A percentile compares a stretch with the other conserved stretches of the same genome.
Evolutionary conservation across 768 basidiomycete genomes (phyloP).

Genomic region (Dentipellis fragilis): DNA sequence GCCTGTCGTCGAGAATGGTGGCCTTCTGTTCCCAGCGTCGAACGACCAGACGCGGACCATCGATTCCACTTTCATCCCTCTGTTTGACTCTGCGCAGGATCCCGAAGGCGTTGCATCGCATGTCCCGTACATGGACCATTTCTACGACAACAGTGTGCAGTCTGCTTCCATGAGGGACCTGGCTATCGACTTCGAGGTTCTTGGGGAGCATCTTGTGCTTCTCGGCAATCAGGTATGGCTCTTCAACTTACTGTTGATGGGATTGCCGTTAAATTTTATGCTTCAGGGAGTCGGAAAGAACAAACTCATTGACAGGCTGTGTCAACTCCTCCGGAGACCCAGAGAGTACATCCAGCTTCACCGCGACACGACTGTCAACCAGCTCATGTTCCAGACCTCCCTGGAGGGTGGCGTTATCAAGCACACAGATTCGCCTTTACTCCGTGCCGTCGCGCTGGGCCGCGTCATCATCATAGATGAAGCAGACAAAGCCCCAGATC

Average conservation of each 20-base stretch:
- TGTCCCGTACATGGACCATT: slow-evolving; percentile 61
- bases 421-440: slow-evolving; percentile 56
- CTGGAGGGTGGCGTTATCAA: slow-evolving; percentile 47
- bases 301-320: slow-evolving; percentile 57
- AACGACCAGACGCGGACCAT: slow-evolving; percentile 23
- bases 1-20: slow-evolving; percentile 28
- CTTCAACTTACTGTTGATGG: background rate
- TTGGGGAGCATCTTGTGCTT: slow-evolving; percentile 55
- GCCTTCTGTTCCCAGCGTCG: slow-evolving; percentile 37
- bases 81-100: slow-evolving; percentile 41
- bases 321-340: slow-evolving; percentile 52
- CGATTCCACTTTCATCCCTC: slow-evolving; percentile 30
- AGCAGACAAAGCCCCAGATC: slow-evolving; percentile 65
- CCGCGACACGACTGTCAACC: slow-evolving; percentile 60
- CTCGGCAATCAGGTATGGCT: slow-evolving; percentile 52
- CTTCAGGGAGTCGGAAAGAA: slow-evolving; percentile 56
- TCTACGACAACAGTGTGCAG: slow-evolving; percentile 62
- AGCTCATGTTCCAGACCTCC: slow-evolving; percentile 60
- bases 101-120: slow-evolving; percentile 44
- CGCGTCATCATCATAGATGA: slow-evolving; percentile 65
- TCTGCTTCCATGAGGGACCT: slow-evolving; percentile 58
- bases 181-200: slow-evolving; percentile 49
- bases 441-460: slow-evolving; percentile 50
- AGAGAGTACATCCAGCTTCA: slow-evolving; percentile 65
- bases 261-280: background rate